Percentiles rank a stretch among this genome's conserved stretches.
Evolutionary conservation across 192 early-diverging fungal genomes (phyloP).

Genomic region (Dissophora globulifera): DNA sequence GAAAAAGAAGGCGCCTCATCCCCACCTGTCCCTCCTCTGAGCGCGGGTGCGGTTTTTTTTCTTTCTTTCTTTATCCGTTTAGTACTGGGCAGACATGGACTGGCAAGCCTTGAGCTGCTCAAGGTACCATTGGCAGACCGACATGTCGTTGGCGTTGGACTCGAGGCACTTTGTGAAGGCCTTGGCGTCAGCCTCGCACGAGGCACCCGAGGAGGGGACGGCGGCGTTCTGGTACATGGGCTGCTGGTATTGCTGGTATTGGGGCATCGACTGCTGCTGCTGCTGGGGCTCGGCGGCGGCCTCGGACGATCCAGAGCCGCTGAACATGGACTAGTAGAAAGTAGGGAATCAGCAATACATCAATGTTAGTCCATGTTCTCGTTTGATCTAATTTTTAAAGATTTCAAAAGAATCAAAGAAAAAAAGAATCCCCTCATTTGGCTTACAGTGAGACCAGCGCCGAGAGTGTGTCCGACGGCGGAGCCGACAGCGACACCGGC

Average conservation of each 20-base stretch:
- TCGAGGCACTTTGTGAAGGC: constrained; percentile 91
- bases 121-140: constrained; percentile 89
- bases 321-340: constrained; percentile 56
- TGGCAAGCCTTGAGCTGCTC: constrained; percentile 85
- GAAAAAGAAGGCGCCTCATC: no score
- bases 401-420: no score
- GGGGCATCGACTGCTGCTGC: constrained; percentile 29
- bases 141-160: constrained; percentile 80
- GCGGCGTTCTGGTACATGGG: constrained; percentile 52
- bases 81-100: constrained; percentile 61
- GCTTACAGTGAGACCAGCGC: constrained; percentile 89
- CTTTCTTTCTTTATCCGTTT: no score
- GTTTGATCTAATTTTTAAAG: no score
- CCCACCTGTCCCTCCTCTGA: no score
- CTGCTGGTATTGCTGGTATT: constrained; percentile 53
- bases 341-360: not conserved
- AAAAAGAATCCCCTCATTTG: constrained; percentile 10
- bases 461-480: constrained; percentile 89
- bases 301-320: constrained; percentile 57
- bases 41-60: constrained; percentile 6
- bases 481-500: constrained; percentile 91
- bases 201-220: constrained; percentile 34
- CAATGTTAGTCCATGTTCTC: no score
- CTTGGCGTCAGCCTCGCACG: constrained; percentile 81
- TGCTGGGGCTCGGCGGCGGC: constrained; percentile 54